These are phyloP conservation scores for Rhazya stricta DNA, from an alignment of 257 asterid species.

Conservation along the genomic window DNA sequence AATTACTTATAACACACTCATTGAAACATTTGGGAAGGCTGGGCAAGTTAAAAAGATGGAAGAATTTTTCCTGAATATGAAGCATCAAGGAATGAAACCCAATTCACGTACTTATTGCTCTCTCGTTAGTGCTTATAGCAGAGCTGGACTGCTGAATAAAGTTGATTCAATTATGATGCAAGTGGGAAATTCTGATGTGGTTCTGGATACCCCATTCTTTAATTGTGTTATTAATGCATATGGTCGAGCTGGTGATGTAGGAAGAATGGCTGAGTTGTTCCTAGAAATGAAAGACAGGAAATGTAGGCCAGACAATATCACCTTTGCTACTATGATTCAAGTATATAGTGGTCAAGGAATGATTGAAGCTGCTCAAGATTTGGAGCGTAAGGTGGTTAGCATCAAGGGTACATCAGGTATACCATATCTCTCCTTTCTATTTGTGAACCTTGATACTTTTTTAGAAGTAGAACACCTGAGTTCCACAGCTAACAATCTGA, in stretches of 20 bases:
- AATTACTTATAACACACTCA: slow-evolving; percentile 67
- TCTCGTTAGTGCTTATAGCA: slow-evolving; percentile 67
- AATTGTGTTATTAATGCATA: slow-evolving; percentile 69
- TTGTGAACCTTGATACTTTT: neutral
- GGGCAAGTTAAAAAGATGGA: slow-evolving; percentile 67
- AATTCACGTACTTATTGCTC: slow-evolving; percentile 76
- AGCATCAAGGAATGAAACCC: slow-evolving; percentile 79
- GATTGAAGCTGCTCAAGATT: slow-evolving; percentile 53
- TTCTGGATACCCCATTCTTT: slow-evolving; percentile 69
- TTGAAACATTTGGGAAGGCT: slow-evolving; percentile 75
- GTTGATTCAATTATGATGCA: slow-evolving; percentile 71
- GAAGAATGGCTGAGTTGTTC: slow-evolving; percentile 61
- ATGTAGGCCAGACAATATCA: slow-evolving; percentile 67
- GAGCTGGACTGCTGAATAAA: slow-evolving; percentile 49
- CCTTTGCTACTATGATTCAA: slow-evolving; percentile 63
- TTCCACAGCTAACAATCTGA: neutral
- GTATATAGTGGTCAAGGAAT: slow-evolving; percentile 61
- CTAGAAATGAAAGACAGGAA: slow-evolving; percentile 55
- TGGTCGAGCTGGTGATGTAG: slow-evolving; percentile 70
- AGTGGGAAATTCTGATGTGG: slow-evolving; percentile 71
- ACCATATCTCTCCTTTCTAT: neutral
- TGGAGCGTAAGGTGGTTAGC: slow-evolving; percentile 43
- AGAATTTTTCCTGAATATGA: slow-evolving; percentile 71
- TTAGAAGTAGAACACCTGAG: neutral
- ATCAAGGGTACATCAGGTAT: slow-evolving; percentile 27